These are phyloP conservation scores for Knufia petricola DNA, from an alignment of 2,329 filamentous ascomycete genomes.

Conservation along the genomic window DNA sequence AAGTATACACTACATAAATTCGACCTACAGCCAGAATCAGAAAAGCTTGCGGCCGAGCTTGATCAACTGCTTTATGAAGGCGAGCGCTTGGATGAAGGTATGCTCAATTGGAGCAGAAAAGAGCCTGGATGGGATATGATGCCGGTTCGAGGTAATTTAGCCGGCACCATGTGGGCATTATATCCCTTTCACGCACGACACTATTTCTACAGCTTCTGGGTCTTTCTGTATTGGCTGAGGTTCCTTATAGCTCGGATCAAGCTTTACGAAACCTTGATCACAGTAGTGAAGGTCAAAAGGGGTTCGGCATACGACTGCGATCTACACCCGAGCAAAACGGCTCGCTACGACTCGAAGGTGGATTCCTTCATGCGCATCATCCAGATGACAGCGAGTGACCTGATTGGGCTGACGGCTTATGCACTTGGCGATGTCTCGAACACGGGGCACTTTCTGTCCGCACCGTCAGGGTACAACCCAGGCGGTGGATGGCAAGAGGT, in stretches of 20 bases:
- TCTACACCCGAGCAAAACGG: not conserved
- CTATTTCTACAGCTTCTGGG: slow-evolving; percentile 21
- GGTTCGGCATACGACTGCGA: not conserved
- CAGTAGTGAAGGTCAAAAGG: slow-evolving; percentile 12
- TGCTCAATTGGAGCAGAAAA: slow-evolving; percentile 18
- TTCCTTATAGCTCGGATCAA: slow-evolving; percentile 22
- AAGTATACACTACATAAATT: slow-evolving; percentile 8
- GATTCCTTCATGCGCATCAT: slow-evolving; percentile 7
- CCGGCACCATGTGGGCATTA: slow-evolving; percentile 20
- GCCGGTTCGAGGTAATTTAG: slow-evolving; percentile 11
- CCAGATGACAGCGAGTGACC: slow-evolving; percentile 3
- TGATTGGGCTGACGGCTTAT: slow-evolving; percentile 21
- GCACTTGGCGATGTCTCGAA: slow-evolving; percentile 20
- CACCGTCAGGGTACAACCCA: slow-evolving; percentile 13
- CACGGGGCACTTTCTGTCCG: slow-evolving; percentile 15
- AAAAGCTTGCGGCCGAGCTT: not conserved
- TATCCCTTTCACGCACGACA: slow-evolving; percentile 19
- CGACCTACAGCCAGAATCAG: not conserved
- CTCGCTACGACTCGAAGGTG: slow-evolving; percentile 10
- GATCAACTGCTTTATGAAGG: slow-evolving; percentile 13
- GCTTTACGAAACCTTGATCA: slow-evolving; percentile 21
- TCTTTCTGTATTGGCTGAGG: slow-evolving; percentile 20
- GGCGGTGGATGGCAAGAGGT: slow-evolving; percentile 12
- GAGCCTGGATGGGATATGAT: slow-evolving; percentile 21
- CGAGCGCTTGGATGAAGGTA: slow-evolving; percentile 14